Base-by-base conservation (phyloP, 495 filamentous ascomycete species). In the Glonium stellatum region DNA sequence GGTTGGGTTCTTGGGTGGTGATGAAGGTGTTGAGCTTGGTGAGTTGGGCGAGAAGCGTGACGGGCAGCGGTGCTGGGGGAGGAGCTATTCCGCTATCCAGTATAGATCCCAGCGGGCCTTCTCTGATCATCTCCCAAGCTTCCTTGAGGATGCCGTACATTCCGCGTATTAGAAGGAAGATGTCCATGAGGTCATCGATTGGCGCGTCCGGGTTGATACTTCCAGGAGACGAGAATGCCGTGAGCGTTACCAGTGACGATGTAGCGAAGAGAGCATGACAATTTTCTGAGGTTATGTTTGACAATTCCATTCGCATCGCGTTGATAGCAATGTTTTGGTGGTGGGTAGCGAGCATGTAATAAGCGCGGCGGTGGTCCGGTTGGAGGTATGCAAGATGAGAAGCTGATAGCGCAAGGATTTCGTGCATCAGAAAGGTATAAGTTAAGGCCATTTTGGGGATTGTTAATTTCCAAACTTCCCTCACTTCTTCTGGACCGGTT, bases 391-490 rank as follows among this genome's bases (percentile, higher is more conserved):
- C 63, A 10, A 61, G 36, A 50, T 69, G 67, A 1, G 64, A 23
- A 8, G 67, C 64, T 1, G 67, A 64, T n/a, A 59, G 61, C 34
- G 64, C 61, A 15, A 69, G 61, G 1, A 69, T 35, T 36, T 64
- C 54, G 55, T 67, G 67, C 60, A 69, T 63, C n/a, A 69, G 60
- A 37, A 59, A 67, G 1, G 21, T 51, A 41, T 62, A 44, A 1
- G 35, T 18, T 12, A 62, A 49, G 25, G 64, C 67, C 46, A 54
- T n/a, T 22, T 64, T 59, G 1, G 67, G 67, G 3, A 58, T 58
- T 6, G 10, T 31, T 13, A 56, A 13, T 48, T 50, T 41, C 60
- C 60, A 69, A 36, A 67, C 48, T 3, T 64, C 1, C 15, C 47
- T 37, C 6, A 63, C 42, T 25, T 67, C 61, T 18, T 60, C 46